Base-by-base conservation (phyloP, 2,329 filamentous ascomycete species). In the Cyphellophora attinorum region DNA sequence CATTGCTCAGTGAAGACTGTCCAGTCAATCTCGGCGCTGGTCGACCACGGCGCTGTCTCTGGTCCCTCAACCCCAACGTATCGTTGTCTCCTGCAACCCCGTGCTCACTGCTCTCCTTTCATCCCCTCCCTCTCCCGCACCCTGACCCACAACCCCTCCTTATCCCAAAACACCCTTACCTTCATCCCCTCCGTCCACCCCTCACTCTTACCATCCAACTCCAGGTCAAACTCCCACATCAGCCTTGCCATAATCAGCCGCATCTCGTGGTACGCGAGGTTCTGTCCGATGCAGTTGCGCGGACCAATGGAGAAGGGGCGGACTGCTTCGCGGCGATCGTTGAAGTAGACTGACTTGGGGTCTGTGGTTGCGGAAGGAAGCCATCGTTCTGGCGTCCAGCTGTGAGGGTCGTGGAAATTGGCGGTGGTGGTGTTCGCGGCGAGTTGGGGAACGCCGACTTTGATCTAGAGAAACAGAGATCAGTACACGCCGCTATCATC, bases 221-320 rank as follows among this genome's bases (percentile, higher is more conserved):
- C 21, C 21, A 25, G 21, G n/a, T 25, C 21, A 25, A 25, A 25
- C 21, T 25, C 27, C 34, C 40, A 49, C 4, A 48, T 14, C 19
- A 49, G 10, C 27, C 40, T 42, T 3, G 41, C 37, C 16, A 45
- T 34, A 29, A 54, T 51, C 5, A 53, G 33, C 5, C 46, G 45
- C 45, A 54, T 47, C 33, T 54, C 51, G 17, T n/a, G 11, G 12
- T 31, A 36, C 10, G 8, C 40, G 45, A 35, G 28, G 19, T 28
- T 31, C 41, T 32, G 37, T 16, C 34, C 29, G n/a, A 56, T 47
- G 34, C 60, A 64, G n/a, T 46, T 47, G 12, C 58, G 44, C 2
- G 54, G 51, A 0, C 60, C 60, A 0, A 55, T 35, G 5, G 48
- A 52, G 33, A 63, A 62, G 2, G 60, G 51, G 5, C 49, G 51